Base-by-base conservation (phyloP, 495 filamentous ascomycete genomes). In the Barbatosphaeria neglecta region DNA sequence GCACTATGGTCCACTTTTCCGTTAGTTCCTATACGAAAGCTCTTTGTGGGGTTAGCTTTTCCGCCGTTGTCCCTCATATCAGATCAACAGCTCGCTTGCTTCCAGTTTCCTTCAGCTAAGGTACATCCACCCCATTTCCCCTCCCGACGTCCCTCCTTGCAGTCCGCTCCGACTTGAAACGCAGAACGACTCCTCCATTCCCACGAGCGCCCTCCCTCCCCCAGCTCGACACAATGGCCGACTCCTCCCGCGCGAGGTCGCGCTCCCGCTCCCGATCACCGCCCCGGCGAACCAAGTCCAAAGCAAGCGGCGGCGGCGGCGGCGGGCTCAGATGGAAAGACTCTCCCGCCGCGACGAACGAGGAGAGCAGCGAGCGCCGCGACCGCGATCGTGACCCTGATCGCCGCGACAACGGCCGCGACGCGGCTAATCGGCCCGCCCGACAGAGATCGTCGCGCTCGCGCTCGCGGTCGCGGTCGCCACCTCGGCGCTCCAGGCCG, bases 271-370 rank as follows among this genome's bases (percentile, higher is more conserved):
- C 9, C 27, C 31, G 31, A 4, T 10, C 9, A 35, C 62, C 59
- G 3, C 52, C 59, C 17, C 56, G 53, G 4, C 58, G 61, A 6
- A 11, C 9, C 31, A 35, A 15, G 13, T n/a, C 9, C 31, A 35
- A 15, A 6, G 9, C 31, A 15, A 15, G 13, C 10, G 31, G 31
- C 49, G 62, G 57, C 3, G 9, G 13, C 4, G 5, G 13, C 10
- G 31, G 31, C 49, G 62, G 57, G 0, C 82, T 83, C 60, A 72
- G 68, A 41, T 85, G 80, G 79, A 85, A 84, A 54, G 77, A 81
- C 28, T 82, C 81, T 59, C 66, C 72, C 46, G 67, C 67, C 22
- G 63, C 69, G 49, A 67, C 72, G 28, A 57, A 74, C 41, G 64
- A 69, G 54, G 68, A 73, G 49, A 59, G 66, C 37, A 54, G 75